phyloP scores from a whole-genome alignment of 805 yeast genomes.

The Myxozyma udenii region DNA sequence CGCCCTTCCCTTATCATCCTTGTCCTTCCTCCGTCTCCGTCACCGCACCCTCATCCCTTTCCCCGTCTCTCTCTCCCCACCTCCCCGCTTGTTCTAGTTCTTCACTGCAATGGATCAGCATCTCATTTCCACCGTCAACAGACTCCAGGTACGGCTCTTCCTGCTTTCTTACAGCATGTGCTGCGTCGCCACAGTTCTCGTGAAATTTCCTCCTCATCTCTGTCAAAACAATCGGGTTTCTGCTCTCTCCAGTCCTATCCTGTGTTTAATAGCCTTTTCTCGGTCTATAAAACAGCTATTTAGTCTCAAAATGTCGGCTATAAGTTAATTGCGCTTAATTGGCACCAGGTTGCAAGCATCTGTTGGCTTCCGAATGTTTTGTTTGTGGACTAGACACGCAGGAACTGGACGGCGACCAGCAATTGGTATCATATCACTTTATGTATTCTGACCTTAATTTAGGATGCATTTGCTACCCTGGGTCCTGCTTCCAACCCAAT shows the following conservation, averaged over 20 bases:
- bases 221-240: neutral
- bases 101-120: constrained; percentile 31
- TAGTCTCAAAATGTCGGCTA: too few species aligned
- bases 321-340: too few species aligned
- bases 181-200: neutral
- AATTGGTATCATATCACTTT: too few species aligned
- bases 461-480: constrained; percentile 94
- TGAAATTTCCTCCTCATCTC: too few species aligned
- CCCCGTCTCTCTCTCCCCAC: neutral
- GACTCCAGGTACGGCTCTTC: constrained; percentile 30
- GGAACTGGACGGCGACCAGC: too few species aligned
- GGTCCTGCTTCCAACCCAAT: constrained; percentile 94
- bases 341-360: too few species aligned
- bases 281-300: too few species aligned
- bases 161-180: neutral
- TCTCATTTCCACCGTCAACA: constrained; percentile 33
- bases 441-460: neutral
- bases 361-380: too few species aligned
- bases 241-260: too few species aligned
- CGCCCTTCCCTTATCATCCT: constrained; percentile 1
- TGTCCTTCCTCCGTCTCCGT: neutral
- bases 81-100: too few species aligned
- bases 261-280: too few species aligned
- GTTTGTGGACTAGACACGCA: too few species aligned
- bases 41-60: neutral